These are phyloP conservation scores for Penstemon newberryi DNA, from an alignment of 257 asterid species.

Conservation along the genomic window DNA sequence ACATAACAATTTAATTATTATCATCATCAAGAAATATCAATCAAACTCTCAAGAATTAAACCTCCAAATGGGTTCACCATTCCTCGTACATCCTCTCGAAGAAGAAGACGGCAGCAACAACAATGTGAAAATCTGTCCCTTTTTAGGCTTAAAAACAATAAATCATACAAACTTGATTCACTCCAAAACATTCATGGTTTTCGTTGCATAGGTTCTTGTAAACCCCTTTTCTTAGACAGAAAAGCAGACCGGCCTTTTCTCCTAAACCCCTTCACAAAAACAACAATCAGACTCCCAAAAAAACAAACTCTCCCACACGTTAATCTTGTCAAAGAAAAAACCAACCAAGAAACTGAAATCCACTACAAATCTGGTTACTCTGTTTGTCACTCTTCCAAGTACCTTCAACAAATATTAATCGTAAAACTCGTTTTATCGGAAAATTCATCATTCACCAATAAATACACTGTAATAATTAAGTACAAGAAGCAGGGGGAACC, in stretches of 20 bases:
- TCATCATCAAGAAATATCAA: background rate
- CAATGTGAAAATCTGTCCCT: background rate
- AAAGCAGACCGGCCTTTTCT: slow-evolving; percentile 8
- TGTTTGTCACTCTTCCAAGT: background rate
- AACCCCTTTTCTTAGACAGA: background rate
- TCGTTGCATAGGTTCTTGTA: slow-evolving; percentile 24
- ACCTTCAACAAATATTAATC: background rate
- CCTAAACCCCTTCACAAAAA: slow-evolving; percentile 14
- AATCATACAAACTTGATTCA: background rate
- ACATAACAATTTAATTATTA: background rate
- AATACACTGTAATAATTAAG: background rate
- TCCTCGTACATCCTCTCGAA: slow-evolving; percentile 4
- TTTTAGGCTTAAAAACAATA: slow-evolving; percentile 14
- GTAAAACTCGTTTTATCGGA: background rate
- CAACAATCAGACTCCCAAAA: slow-evolving; percentile 23
- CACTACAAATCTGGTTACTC: background rate
- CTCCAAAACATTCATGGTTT: background rate
- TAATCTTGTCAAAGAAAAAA: background rate
- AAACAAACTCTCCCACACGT: background rate
- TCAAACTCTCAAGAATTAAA: background rate
- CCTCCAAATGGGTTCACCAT: slow-evolving; percentile 20
- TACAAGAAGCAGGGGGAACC: background rate
- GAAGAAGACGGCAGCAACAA: background rate
- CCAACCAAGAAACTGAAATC: background rate
- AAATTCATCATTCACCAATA: background rate